These are phyloP conservation scores for Phytophthora sp. DNA, from an alignment of 352 stramenopile genomes.

Conservation along the genomic window DNA sequence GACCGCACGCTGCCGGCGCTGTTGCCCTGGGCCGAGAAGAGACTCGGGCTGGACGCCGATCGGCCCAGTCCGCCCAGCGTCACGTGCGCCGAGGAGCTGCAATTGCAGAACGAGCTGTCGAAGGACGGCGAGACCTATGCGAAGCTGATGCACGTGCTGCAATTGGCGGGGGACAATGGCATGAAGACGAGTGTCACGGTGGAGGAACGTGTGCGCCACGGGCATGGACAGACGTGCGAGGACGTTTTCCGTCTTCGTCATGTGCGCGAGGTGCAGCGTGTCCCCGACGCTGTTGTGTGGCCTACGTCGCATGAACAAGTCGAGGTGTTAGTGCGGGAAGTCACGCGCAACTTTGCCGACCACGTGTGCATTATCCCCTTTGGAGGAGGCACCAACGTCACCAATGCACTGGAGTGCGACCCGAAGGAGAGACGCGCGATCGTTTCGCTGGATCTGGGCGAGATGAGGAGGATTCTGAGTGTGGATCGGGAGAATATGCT, in stretches of 20 bases:
- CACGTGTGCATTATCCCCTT: slow-evolving; percentile 93
- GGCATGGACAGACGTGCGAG: slow-evolving; percentile 76
- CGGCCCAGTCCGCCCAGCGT: slow-evolving; percentile 45
- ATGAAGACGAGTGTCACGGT: slow-evolving; percentile 45
- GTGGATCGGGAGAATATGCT: slow-evolving; percentile 90
- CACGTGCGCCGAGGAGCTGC: slow-evolving; percentile 37
- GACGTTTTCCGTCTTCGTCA: slow-evolving; percentile 71
- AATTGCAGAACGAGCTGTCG: slow-evolving; percentile 29
- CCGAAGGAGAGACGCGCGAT: slow-evolving; percentile 86
- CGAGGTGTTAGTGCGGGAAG: slow-evolving; percentile 77
- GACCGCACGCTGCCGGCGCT: slow-evolving; percentile 60
- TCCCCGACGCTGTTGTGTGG: slow-evolving; percentile 94
- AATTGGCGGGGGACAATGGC: slow-evolving; percentile 23
- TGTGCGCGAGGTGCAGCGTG: slow-evolving; percentile 46
- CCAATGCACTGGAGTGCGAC: slow-evolving; percentile 65
- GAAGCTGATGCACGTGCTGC: slow-evolving; percentile 41
- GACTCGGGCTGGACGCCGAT: slow-evolving; percentile 54
- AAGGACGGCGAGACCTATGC: slow-evolving; percentile 11
- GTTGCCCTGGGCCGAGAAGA: slow-evolving; percentile 62
- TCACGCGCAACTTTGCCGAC: slow-evolving; percentile 46
- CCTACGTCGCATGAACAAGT: slow-evolving; percentile 84
- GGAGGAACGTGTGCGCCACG: slow-evolving; percentile 69
- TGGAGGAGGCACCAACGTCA: slow-evolving; percentile 94
- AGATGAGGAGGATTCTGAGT: slow-evolving; percentile 79
- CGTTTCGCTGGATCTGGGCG: slow-evolving; percentile 94